Base-by-base conservation (phyloP, 83 land plant genomes). In the Picea mariana region DNA sequence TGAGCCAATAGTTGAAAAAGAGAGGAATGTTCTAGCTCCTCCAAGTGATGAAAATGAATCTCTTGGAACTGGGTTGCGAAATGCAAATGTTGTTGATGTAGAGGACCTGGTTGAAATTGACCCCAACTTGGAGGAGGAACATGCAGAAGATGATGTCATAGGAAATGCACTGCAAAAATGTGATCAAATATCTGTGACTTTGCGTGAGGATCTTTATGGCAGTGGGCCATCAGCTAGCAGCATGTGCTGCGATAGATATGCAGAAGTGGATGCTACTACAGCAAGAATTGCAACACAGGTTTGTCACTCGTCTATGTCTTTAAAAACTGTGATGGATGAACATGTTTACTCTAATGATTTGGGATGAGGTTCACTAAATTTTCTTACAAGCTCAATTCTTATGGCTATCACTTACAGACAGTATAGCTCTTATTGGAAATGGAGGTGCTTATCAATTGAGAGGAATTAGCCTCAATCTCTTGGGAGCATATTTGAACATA, bases 281-380 rank as follows among this genome's bases (percentile, higher is more conserved):
- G 89, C 90, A 12, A 91, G 90, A 84, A 87, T 98, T 75, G 96
- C 96, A 17, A 91, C 98, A 75, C 99, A 95, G 95, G 99, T 97
- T 68, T 82, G 83, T 72, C 26, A 49, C 16, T 55, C 26, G 62
- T 76, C 34, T 23, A 26, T 40, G 58, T 55, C 49, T 40, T 1
- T 23, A 76, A 16, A 23, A 55, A 55, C 62, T 76, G 20, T 55
- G 24, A 24, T 23, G 23, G 31, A 11, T 52, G 58, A 4, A 26
- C 21, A 52, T 24, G 27, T 20, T 76, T 23, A 4, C 34, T 55
- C 18, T 58, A 26, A 24, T 24, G n/a, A 26, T 55, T 55, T 52
- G 61, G 77, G 77, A 47, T 38, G 77, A 55, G 58, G 58, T 47
- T 42, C 21, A 75, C 59, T 27, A 6, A 21, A 47, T 75, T 9